Percentiles rank a stretch among this genome's conserved stretches.
Evolutionary conservation across 2,329 filamentous ascomycete species (phyloP).

Genomic region (Cladobotryum protrusum): DNA sequence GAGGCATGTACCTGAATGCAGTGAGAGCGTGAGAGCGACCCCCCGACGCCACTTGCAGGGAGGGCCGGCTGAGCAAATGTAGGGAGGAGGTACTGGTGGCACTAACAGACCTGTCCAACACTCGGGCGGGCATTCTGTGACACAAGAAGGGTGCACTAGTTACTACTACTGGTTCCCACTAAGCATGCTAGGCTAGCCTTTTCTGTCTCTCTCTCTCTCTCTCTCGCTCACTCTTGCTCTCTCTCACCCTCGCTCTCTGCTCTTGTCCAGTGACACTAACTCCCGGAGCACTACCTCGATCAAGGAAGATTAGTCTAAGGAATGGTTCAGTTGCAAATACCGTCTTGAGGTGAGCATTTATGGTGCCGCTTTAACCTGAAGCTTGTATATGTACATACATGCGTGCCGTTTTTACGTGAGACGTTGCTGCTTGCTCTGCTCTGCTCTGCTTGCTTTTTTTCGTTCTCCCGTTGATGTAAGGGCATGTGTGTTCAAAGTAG

Average conservation of each 20-base stretch:
- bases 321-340: constrained; percentile 7
- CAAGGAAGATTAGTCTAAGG: neutral
- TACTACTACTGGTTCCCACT: no score
- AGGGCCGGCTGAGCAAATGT: no score
- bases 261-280: neutral
- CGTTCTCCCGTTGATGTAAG: neutral
- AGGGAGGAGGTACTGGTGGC: no score
- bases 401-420: no score
- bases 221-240: neutral
- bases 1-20: no score
- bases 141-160: no score
- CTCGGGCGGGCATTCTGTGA: no score
- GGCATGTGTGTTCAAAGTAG: no score
- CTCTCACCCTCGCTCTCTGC: neutral
- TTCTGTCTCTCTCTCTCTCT: neutral
- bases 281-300: neutral
- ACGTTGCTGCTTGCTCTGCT: neutral
- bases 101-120: no score
- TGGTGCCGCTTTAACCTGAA: neutral
- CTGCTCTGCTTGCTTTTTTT: neutral
- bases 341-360: constrained; percentile 2
- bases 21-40: no score
- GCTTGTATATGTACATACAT: no score
- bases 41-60: no score
- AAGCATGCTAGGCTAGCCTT: neutral